Evolutionary conservation across 345 rosid species (phyloP), one percentile per base, ranked within the genome.

Genomic region (Citrus trifoliata): DNA sequence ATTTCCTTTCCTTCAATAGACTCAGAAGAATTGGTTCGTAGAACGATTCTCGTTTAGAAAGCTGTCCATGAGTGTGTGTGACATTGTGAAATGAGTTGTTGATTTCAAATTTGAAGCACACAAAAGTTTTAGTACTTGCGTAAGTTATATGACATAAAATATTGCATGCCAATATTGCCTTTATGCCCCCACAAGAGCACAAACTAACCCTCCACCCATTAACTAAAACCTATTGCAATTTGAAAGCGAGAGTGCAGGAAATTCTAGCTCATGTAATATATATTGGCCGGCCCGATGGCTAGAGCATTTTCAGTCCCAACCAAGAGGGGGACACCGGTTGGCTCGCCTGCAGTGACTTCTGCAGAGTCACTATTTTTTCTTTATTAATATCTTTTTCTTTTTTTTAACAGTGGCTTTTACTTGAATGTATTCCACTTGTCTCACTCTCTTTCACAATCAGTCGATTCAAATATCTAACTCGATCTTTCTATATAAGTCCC

Each of bases 111-210:
- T 30, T 70, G 56, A 42, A n/a, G 40, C 60, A 33, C 35, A 42
- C 25, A 77, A 70, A 70, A 78, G 67, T 22, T 8, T 18, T n/a
- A 13, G 5, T 10, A 25, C 2, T 12, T 30, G 66, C 18, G 8
- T 58, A 53, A 46, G 6, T 53, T 4, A 18, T 53, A 16, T 18
- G 18, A 53, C 6, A 53, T 12, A 48, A 78, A 81, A 77, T 14
- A 27, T 76, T 71, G 79, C 87, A 82, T 81, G 83, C 84, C 77
- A 67, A 60, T 48, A 71, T 76, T 59, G 33, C 58, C 72, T 66
- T 56, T 30, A 27, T 71, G 82, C 51, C 87, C 90, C 91, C 87
- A 84, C 83, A 67, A 18, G 48, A 84, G 81, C 86, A 82, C 76
- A 78, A 72, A 80, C 81, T 75, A 82, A 67, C 60, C 28, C 58